phyloP scores from a whole-genome alignment of 805 yeast species.

The Starmerella powellii region DNA sequence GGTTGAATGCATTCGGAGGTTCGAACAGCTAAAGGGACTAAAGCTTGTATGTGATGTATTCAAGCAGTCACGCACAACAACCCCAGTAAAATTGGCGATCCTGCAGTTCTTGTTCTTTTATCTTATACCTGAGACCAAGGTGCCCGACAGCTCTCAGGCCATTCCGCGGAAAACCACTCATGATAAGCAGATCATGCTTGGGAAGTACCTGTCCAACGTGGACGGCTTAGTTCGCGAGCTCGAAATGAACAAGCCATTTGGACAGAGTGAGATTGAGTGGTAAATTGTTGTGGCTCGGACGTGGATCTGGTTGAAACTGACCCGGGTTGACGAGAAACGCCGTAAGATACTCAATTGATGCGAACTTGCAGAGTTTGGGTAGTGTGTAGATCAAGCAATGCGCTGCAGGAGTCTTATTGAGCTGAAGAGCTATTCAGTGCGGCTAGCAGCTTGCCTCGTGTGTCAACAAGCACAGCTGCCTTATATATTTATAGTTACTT shows the following conservation, averaged over 20 bases:
- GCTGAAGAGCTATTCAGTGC: too few species aligned
- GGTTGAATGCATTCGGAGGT: slow-evolving; percentile 43
- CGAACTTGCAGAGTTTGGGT: too few species aligned
- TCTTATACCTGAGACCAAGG: slow-evolving; percentile 45
- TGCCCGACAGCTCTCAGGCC: slow-evolving; percentile 22
- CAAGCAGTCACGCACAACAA: slow-evolving; percentile 33
- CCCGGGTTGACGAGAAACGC: too few species aligned
- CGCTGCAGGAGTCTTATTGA: too few species aligned
- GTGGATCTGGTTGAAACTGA: background rate
- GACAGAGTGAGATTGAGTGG: slow-evolving; percentile 39
- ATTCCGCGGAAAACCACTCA: slow-evolving; percentile 31
- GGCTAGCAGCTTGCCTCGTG: too few species aligned
- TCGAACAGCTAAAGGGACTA: slow-evolving; percentile 49
- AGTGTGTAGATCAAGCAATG: too few species aligned
- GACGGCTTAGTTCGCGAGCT: slow-evolving; percentile 39
- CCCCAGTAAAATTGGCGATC: slow-evolving; percentile 48
- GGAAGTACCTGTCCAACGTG: slow-evolving; percentile 36
- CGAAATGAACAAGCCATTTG: slow-evolving; percentile 38
- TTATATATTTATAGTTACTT: too few species aligned
- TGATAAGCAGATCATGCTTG: slow-evolving; percentile 36
- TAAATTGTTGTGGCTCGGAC: slow-evolving; percentile 24
- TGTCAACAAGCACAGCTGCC: too few species aligned
- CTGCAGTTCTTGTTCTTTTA: slow-evolving; percentile 62
- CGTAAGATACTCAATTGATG: too few species aligned
- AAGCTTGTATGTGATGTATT: slow-evolving; percentile 38